These are phyloP conservation scores for Ceratobasidium sp. DNA, from an alignment of 1,284 basidiomycete genomes.

Conservation along the genomic window DNA sequence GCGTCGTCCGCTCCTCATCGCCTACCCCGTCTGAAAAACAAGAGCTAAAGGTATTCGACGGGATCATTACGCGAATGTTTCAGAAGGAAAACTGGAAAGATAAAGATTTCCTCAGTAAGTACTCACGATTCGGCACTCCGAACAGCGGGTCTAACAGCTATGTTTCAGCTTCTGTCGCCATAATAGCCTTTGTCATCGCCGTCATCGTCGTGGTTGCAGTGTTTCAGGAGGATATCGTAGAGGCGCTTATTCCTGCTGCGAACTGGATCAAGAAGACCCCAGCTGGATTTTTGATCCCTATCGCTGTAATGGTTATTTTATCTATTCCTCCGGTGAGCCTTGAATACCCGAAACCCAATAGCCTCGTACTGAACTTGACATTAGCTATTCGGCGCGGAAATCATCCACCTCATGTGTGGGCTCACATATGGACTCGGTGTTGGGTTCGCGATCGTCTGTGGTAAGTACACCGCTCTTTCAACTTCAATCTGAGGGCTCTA, in stretches of 20 bases:
- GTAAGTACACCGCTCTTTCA: background rate
- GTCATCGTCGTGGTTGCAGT: conserved; percentile 12
- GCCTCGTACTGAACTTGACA: background rate
- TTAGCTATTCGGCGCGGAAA: conserved; percentile 40
- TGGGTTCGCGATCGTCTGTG: conserved; percentile 28
- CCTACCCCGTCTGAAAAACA: conserved; percentile 40
- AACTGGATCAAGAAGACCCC: conserved; percentile 35
- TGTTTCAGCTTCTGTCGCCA: conserved; percentile 1
- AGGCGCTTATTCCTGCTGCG: conserved; percentile 27
- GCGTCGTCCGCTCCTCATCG: conserved; percentile 2
- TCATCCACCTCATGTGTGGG: conserved; percentile 28
- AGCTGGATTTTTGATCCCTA: conserved; percentile 41
- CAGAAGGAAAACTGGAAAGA: conserved; percentile 39
- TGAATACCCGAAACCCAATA: background rate
- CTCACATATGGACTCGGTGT: conserved; percentile 32
- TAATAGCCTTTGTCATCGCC: conserved; percentile 3
- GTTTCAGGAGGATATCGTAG: conserved; percentile 30
- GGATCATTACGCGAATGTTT: conserved; percentile 11
- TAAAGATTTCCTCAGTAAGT: conserved; percentile 12
- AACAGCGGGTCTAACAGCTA: background rate
- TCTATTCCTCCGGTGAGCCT: conserved; percentile 40
- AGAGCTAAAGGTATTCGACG: conserved; percentile 31
- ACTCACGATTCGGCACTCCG: background rate
- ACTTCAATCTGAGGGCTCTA: too few species aligned
- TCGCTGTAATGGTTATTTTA: conserved; percentile 24